These are phyloP conservation scores for Colletotrichum sp. DNA, from an alignment of 2,329 filamentous ascomycete genomes.

Conservation along the genomic window DNA sequence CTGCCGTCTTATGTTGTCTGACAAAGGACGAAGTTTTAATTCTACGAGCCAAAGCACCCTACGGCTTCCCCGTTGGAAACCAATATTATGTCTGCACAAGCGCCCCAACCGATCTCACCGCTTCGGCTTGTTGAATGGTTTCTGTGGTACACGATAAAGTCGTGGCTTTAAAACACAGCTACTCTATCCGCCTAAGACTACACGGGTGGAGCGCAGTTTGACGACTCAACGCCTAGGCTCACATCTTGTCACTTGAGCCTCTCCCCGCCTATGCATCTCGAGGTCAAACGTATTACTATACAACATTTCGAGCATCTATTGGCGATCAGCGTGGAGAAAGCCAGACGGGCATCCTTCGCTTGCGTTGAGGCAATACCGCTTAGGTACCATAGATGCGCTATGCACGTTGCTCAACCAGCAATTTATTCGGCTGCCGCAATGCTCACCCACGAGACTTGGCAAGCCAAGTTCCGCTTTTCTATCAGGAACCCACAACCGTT, in stretches of 20 bases:
- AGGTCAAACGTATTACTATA: not conserved
- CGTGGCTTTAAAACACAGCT: not conserved
- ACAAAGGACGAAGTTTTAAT: not conserved
- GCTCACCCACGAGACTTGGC: not conserved
- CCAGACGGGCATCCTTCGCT: not conserved
- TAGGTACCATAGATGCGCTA: not conserved
- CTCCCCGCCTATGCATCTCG: not conserved
- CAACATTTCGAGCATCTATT: not conserved
- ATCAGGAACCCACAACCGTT: not conserved
- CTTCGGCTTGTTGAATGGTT: not conserved
- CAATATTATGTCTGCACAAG: not conserved
- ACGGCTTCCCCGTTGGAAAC: not conserved
- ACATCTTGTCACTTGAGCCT: not conserved
- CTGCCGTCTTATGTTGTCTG: not conserved
- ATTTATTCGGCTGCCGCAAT: not conserved
- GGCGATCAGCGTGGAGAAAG: not conserved
- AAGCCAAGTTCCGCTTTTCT: not conserved
- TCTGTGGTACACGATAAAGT: not conserved
- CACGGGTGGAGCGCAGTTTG: not conserved
- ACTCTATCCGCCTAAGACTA: not conserved
- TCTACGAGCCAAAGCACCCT: not conserved
- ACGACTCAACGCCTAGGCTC: not conserved
- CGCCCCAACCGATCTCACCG: conserved; percentile 7
- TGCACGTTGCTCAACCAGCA: not conserved
- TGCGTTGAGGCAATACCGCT: not conserved